phyloP scores from a whole-genome alignment of 805 yeast species.

The Vanderwaltozyma polyspora region DNA sequence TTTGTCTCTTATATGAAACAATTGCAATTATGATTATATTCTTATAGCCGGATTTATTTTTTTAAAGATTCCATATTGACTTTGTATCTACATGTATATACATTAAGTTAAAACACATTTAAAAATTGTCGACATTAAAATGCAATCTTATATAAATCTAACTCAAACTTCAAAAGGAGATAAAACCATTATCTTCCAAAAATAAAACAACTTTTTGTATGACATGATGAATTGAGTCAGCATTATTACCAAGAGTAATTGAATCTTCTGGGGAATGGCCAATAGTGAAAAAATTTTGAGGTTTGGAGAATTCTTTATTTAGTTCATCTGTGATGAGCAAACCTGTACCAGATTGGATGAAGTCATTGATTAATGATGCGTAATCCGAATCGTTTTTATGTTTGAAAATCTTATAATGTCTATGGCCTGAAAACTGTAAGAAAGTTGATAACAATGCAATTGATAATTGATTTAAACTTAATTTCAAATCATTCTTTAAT shows the following conservation, averaged over 20 bases:
- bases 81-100: background rate
- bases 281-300: constrained; percentile 31
- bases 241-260: constrained; percentile 42
- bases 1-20: constrained; percentile 17
- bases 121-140: too few species aligned
- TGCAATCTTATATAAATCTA: background rate
- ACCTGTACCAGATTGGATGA: constrained; percentile 75
- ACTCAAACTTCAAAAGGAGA: constrained; percentile 32
- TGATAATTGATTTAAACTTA: constrained; percentile 55
- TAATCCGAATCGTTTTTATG: constrained; percentile 54
- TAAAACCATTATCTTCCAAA: constrained; percentile 77
- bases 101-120: too few species aligned
- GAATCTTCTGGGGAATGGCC: constrained; percentile 45
- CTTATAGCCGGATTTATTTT: background rate
- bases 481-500: constrained; percentile 47
- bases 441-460: constrained; percentile 82
- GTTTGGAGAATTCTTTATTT: constrained; percentile 5
- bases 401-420: constrained; percentile 47
- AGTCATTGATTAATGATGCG: constrained; percentile 37
- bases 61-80: too few species aligned
- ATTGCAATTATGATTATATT: constrained; percentile 4
- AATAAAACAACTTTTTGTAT: constrained; percentile 63
- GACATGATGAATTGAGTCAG: constrained; percentile 52
- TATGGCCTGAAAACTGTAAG: constrained; percentile 79
- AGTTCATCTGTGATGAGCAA: constrained; percentile 47